Evolutionary conservation across 495 filamentous ascomycete species (phyloP), one percentile per base, ranked within the genome.

Genomic region (Clavariopsis aquatica): DNA sequence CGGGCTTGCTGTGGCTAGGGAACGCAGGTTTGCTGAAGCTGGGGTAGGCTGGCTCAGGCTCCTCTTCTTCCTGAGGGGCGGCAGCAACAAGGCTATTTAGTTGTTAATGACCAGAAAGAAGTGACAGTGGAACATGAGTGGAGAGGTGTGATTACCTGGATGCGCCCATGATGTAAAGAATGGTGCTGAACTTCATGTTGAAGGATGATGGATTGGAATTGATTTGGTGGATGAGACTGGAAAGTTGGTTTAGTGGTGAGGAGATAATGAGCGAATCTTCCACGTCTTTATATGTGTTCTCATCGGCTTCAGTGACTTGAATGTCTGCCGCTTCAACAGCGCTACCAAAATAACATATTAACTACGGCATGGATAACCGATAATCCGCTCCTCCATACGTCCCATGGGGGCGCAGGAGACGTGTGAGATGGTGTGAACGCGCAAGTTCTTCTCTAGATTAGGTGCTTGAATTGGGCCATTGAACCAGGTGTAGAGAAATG

Each of bases 121-220:
- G 26, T 51, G 47, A 51, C 2, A 27, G 34, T 19, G 45, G 19
- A 47, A 47, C 7, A 23, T 6, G 19, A 6, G 4, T 10, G 17
- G 46, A 49, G 12, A 27, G 51, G 12, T 41, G 29, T 28, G 20
- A 51, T 52, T 43, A 68, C 65, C 59, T 55, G 53, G 45, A 28
- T 13, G 43, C 24, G 26, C 64, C 59, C 8, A 63, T 20, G 52
- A 24, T 19, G 41, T 52, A 20, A 47, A 64, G 9, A 36, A 64
- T 43, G 52, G 59, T 53, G 36, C 45, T 52, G 65, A 68, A n/a
- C 65, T 68, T 68, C 65, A 68, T 68, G 31, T 58, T 64, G 65
- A 52, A 22, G 9, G 41, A 2, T 38, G 17, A 52, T 4, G 28
- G 31, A 13, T 45, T 41, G n/a, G 28, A 34, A 1, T 43, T 57